phyloP scores from a whole-genome alignment of 2,329 filamentous ascomycete species.

The Penicillium sp. region DNA sequence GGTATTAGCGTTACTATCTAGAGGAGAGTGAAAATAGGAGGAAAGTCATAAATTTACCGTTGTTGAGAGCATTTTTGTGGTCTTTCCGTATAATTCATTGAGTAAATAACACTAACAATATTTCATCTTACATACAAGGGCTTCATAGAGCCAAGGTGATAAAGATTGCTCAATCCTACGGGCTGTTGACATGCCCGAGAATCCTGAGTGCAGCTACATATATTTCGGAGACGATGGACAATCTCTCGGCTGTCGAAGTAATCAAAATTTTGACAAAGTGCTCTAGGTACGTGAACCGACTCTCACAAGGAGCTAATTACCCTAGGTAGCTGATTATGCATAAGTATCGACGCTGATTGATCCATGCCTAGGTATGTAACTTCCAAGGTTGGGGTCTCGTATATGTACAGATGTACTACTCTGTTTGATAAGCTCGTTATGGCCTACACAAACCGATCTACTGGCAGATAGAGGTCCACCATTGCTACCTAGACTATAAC shows the following conservation, averaged over 20 bases:
- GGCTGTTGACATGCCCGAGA: too few relatives aligned
- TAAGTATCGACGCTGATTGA: neutral
- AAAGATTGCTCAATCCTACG: too few relatives aligned
- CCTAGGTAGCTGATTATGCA: neutral
- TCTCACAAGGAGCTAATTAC: neutral
- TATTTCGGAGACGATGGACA: accelerated
- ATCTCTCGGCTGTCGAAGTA: too few relatives aligned
- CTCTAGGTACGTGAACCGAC: neutral
- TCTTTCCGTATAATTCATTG: neutral
- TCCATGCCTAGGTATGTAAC: neutral
- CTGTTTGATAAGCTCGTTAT: neutral
- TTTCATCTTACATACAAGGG: neutral
- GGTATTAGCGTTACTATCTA: neutral
- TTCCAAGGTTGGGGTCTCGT: neutral
- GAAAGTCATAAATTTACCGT: neutral
- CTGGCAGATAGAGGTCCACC: neutral
- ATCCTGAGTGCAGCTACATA: neutral
- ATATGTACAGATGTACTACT: neutral
- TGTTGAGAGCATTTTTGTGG: neutral
- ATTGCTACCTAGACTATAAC: neutral
- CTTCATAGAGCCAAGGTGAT: too few relatives aligned
- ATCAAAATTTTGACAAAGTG: neutral
- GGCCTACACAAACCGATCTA: too few relatives aligned
- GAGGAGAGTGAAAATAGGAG: too few relatives aligned
- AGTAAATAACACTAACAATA: neutral